A percentile compares a stretch with the other conserved stretches of the same genome.
These are phyloP conservation scores for Sanghuangporus weigelae DNA, from an alignment of 1,284 basidiomycete species.

Conservation along the genomic window DNA sequence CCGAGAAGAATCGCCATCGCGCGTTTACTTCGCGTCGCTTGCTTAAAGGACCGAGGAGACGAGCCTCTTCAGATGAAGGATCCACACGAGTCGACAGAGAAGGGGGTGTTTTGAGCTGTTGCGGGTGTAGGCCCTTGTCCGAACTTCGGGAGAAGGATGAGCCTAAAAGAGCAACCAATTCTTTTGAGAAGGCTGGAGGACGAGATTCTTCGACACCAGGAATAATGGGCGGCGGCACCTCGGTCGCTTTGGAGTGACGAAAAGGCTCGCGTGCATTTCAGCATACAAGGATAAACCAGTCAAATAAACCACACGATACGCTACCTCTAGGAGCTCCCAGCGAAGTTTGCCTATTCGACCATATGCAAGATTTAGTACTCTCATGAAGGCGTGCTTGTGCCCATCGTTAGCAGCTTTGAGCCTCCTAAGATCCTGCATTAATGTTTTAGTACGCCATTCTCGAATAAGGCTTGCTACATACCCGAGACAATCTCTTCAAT, in stretches of 20 bases:
- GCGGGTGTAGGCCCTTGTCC: slow-evolving; percentile 34
- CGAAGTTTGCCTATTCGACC: slow-evolving; percentile 67
- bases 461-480: slow-evolving; percentile 22
- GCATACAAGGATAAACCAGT: slow-evolving; percentile 1
- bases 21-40: slow-evolving; percentile 69
- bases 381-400: slow-evolving; percentile 45
- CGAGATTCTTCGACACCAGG: slow-evolving; percentile 45
- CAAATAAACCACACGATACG: slow-evolving; percentile 9
- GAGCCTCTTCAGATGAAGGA: slow-evolving; percentile 52
- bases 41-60: slow-evolving; percentile 57
- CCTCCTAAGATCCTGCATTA: slow-evolving; percentile 46
- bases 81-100: slow-evolving; percentile 52
- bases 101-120: slow-evolving; percentile 44
- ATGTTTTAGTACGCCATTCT: neutral
- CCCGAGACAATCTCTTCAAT: slow-evolving; percentile 47
- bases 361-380: slow-evolving; percentile 72
- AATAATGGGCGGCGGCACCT: slow-evolving; percentile 43
- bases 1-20: slow-evolving; percentile 58
- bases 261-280: slow-evolving; percentile 41
- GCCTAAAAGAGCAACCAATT: slow-evolving; percentile 55
- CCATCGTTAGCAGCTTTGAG: slow-evolving; percentile 56
- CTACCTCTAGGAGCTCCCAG: slow-evolving; percentile 60
- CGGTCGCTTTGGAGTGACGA: slow-evolving; percentile 38
- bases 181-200: slow-evolving; percentile 59
- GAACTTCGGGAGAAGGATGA: slow-evolving; percentile 42